phyloP scores from a whole-genome alignment of 805 yeast species.

The Saturnispora diversa region DNA sequence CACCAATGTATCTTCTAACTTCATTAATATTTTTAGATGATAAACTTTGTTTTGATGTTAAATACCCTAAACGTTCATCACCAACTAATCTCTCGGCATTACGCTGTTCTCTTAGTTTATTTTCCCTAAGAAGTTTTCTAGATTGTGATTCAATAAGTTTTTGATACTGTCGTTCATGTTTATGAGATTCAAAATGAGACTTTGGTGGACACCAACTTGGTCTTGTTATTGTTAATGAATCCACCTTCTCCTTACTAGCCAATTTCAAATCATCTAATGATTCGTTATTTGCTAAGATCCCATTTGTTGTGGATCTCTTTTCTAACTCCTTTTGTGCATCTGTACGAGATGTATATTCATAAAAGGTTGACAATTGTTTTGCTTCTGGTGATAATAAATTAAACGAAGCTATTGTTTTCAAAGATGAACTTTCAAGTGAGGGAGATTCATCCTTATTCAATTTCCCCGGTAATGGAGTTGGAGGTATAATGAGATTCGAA shows the following conservation, averaged over 20 bases:
- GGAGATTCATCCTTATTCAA: conserved; percentile 6
- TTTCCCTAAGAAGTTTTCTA: too few relatives aligned
- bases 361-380: conserved; percentile 34
- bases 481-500: conserved; percentile 30
- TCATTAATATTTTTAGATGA: conserved; percentile 28
- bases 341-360: conserved; percentile 32
- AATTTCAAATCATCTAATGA: conserved; percentile 49
- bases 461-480: conserved; percentile 43
- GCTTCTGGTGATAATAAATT: conserved; percentile 30
- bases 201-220: conserved; percentile 73
- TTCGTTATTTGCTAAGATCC: not conserved
- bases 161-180: conserved; percentile 50
- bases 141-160: conserved; percentile 30
- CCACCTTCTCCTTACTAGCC: conserved; percentile 54
- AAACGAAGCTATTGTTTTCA: conserved; percentile 26
- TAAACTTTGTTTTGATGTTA: conserved; percentile 22
- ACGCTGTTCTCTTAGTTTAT: conserved; percentile 30
- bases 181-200: conserved; percentile 39
- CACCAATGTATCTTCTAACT: conserved; percentile 30
- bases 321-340: conserved; percentile 31
- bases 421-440: conserved; percentile 14
- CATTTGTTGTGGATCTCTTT: conserved; percentile 28
- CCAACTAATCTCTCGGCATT: conserved; percentile 27
- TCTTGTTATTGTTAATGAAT: conserved; percentile 48
- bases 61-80: conserved; percentile 28